phyloP scores from a whole-genome alignment of 805 yeast genomes.

The Candida suzukii region DNA sequence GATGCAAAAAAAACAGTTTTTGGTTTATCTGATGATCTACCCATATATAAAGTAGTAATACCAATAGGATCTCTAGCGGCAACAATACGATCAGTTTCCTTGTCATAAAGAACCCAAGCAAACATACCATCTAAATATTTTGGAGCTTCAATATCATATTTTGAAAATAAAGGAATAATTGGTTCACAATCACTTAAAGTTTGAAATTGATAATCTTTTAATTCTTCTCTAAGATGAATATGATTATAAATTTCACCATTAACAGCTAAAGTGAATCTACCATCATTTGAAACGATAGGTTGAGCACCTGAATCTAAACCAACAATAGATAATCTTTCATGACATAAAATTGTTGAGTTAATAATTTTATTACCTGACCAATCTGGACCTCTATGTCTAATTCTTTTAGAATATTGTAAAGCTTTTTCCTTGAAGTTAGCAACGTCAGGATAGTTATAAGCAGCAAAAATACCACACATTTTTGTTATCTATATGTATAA shows the following conservation, averaged over 20 bases:
- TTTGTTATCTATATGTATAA: slow-evolving; percentile 1
- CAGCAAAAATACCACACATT: slow-evolving; percentile 99
- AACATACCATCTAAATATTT: slow-evolving; percentile 96
- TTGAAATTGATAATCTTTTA: slow-evolving; percentile 66
- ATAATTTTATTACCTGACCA: slow-evolving; percentile 89
- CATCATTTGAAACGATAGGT: slow-evolving; percentile 78
- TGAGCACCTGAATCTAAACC: slow-evolving; percentile 98
- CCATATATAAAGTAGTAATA: slow-evolving; percentile 93
- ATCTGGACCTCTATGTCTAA: slow-evolving; percentile 99
- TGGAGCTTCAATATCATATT: slow-evolving; percentile 87
- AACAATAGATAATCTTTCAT: slow-evolving; percentile 95
- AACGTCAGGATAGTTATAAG: slow-evolving; percentile 74
- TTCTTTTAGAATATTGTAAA: slow-evolving; percentile 80
- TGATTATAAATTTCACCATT: slow-evolving; percentile 99
- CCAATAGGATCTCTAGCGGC: slow-evolving; percentile 99
- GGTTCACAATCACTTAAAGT: slow-evolving; percentile 96
- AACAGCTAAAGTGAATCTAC: slow-evolving; percentile 65
- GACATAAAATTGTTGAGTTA: slow-evolving; percentile 79
- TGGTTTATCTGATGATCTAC: slow-evolving; percentile 64
- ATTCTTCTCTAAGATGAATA: slow-evolving; percentile 74
- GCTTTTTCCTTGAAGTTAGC: slow-evolving; percentile 82
- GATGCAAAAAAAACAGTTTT: slow-evolving; percentile 84
- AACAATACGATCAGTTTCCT: slow-evolving; percentile 72
- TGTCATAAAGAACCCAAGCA: slow-evolving; percentile 89
- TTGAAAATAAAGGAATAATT: slow-evolving; percentile 84